These are phyloP conservation scores for Triticum timopheevii DNA, from an alignment of 176 grass and related monocot species.

Conservation along the genomic window DNA sequence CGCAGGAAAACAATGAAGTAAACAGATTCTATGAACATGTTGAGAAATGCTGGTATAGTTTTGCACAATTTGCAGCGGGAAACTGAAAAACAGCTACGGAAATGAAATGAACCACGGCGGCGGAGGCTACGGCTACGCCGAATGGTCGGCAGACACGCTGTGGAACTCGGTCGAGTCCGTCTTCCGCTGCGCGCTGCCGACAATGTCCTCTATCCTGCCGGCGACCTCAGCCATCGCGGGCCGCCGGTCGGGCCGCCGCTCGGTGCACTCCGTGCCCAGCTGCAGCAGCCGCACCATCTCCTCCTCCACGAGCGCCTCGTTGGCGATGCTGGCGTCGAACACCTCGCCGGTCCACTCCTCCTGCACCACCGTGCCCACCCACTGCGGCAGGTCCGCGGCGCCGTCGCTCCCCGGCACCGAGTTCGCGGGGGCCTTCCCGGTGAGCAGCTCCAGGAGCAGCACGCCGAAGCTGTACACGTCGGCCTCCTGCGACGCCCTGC, in stretches of 20 bases:
- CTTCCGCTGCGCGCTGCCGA: slow-evolving; percentile 34
- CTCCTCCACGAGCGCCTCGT: slow-evolving; percentile 42
- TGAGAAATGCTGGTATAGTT: background rate
- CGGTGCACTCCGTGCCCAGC: slow-evolving; percentile 58
- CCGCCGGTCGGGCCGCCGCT: slow-evolving; percentile 35
- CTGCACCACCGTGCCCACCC: slow-evolving; percentile 64
- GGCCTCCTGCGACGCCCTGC: slow-evolving; percentile 44
- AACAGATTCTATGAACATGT: slow-evolving; percentile 36
- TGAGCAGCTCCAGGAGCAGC: slow-evolving; percentile 71
- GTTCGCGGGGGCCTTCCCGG: slow-evolving; percentile 50
- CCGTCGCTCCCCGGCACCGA: slow-evolving; percentile 35
- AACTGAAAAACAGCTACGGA: background rate
- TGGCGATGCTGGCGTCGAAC: slow-evolving; percentile 61
- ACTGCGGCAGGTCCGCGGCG: slow-evolving; percentile 62
- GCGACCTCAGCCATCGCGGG: slow-evolving; percentile 51
- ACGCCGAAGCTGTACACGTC: slow-evolving; percentile 89
- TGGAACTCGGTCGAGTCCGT: slow-evolving; percentile 27
- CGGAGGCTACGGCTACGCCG: background rate
- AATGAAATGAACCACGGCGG: background rate
- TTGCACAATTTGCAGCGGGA: background rate
- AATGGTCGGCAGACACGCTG: slow-evolving; percentile 2
- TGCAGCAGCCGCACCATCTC: slow-evolving; percentile 64
- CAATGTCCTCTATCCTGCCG: slow-evolving; percentile 48
- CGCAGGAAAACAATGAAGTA: background rate
- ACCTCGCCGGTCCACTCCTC: slow-evolving; percentile 74